These are phyloP conservation scores for Hibiscus tridactylites DNA, from an alignment of 345 rosid genomes.

Conservation along the genomic window DNA sequence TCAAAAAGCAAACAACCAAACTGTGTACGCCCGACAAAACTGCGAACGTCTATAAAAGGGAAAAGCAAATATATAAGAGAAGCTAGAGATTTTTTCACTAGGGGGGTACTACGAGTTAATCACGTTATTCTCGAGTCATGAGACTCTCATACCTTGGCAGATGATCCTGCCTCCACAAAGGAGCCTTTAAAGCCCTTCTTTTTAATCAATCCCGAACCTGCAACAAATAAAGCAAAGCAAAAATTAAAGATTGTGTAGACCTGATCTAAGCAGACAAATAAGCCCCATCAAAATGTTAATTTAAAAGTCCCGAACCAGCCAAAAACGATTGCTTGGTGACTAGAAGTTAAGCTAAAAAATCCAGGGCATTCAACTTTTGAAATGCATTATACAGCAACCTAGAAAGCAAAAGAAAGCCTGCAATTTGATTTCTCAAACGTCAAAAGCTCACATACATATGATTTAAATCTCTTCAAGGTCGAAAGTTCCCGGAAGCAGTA, in stretches of 20 bases:
- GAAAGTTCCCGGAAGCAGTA: neutral
- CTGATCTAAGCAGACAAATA: neutral
- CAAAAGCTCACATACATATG: neutral
- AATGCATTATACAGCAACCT: neutral
- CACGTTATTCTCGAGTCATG: neutral
- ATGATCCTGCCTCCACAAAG: neutral
- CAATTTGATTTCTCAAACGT: neutral
- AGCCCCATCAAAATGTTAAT: neutral
- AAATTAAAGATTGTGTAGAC: neutral
- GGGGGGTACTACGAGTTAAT: neutral
- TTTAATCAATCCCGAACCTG: neutral
- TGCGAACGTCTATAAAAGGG: conserved; percentile 46
- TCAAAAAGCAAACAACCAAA: conserved; percentile 64
- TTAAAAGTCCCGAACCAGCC: neutral
- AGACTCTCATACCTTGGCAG: neutral
- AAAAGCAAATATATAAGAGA: neutral
- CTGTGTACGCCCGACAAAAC: conserved; percentile 65
- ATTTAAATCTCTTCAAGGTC: neutral
- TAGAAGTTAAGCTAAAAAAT: neutral
- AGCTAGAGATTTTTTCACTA: neutral
- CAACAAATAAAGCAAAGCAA: neutral
- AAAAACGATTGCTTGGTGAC: neutral
- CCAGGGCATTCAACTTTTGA: neutral
- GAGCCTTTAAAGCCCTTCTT: neutral
- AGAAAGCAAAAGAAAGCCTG: neutral